Percentiles rank a stretch among this genome's conserved stretches.
phyloP scores from a whole-genome alignment of 2,329 filamentous ascomycete species.

The Arachnomyces sp. region DNA sequence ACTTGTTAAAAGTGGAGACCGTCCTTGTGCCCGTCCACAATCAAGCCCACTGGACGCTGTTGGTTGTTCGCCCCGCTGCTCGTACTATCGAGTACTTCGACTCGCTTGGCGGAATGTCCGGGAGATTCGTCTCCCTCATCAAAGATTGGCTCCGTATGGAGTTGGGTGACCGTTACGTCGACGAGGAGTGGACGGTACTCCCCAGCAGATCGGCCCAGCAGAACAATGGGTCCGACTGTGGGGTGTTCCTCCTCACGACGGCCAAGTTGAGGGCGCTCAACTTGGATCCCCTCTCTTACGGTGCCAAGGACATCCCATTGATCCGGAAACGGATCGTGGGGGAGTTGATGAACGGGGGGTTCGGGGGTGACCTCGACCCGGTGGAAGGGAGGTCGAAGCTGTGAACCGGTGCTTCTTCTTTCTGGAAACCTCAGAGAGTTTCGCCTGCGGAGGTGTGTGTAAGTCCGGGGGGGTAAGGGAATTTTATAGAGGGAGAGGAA shows the following conservation, averaged over 20 bases:
- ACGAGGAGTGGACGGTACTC: slow-evolving; percentile 37
- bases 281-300: slow-evolving; percentile 35
- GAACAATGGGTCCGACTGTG: slow-evolving; percentile 41
- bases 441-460: background rate
- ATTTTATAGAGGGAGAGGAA: too few relatives aligned
- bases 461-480: too few relatives aligned
- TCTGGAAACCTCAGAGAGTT: slow-evolving; percentile 4
- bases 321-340: slow-evolving; percentile 41
- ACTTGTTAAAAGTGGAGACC: slow-evolving; percentile 37
- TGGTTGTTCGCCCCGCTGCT: slow-evolving; percentile 36
- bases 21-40: slow-evolving; percentile 43
- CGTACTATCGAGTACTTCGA: slow-evolving; percentile 42
- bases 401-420: slow-evolving; percentile 5
- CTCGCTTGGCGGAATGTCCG: slow-evolving; percentile 30
- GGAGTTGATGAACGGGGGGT: slow-evolving; percentile 38
- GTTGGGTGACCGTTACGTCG: slow-evolving; percentile 31
- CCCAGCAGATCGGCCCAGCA: slow-evolving; percentile 36
- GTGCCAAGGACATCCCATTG: slow-evolving; percentile 30
- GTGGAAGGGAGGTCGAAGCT: slow-evolving; percentile 7
- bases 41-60: slow-evolving; percentile 40
- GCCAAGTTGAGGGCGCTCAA: slow-evolving; percentile 40
- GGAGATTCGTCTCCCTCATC: slow-evolving; percentile 25
- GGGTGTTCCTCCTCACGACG: slow-evolving; percentile 42
- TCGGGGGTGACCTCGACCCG: slow-evolving; percentile 35
- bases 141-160: slow-evolving; percentile 37